Evolutionary conservation across 75 land plant genomes (phyloP).

Genomic region (Adiantum capillusveneris): DNA sequence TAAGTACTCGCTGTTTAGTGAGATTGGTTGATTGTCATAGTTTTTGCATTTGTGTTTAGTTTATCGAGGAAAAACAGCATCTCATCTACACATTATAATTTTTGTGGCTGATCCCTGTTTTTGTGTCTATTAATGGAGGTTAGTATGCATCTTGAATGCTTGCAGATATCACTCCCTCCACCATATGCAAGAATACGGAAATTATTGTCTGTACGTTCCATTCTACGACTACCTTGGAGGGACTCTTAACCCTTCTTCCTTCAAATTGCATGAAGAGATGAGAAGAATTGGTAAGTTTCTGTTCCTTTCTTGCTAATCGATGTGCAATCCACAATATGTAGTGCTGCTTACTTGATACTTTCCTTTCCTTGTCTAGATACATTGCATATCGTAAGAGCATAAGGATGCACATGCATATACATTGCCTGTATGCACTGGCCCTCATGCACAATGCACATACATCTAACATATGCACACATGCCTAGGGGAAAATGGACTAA

Average conservation of each 20-base stretch:
- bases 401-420: too few species aligned
- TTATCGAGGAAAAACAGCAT: too few species aligned
- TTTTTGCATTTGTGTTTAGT: too few species aligned
- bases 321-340: neutral
- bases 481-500: too few species aligned
- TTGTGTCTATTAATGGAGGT: too few species aligned
- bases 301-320: neutral
- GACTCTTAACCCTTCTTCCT: slow-evolving; percentile 14
- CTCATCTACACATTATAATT: neutral
- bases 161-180: slow-evolving; percentile 43
- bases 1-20: neutral
- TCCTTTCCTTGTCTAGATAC: too few species aligned
- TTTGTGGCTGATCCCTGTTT: neutral
- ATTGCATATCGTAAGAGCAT: too few species aligned
- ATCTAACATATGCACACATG: too few species aligned
- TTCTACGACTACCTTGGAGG: slow-evolving; percentile 41
- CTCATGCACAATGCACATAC: neutral
- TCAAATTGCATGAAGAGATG: slow-evolving; percentile 9
- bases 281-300: slow-evolving; percentile 8
- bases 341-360: neutral
- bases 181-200: slow-evolving; percentile 20
- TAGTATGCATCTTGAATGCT: too few species aligned
- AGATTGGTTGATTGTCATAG: too few species aligned
- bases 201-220: slow-evolving; percentile 44
- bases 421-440: neutral